These are phyloP conservation scores for Nigrospora osmanthi DNA, from an alignment of 2,329 filamentous ascomycete genomes.

Conservation along the genomic window DNA sequence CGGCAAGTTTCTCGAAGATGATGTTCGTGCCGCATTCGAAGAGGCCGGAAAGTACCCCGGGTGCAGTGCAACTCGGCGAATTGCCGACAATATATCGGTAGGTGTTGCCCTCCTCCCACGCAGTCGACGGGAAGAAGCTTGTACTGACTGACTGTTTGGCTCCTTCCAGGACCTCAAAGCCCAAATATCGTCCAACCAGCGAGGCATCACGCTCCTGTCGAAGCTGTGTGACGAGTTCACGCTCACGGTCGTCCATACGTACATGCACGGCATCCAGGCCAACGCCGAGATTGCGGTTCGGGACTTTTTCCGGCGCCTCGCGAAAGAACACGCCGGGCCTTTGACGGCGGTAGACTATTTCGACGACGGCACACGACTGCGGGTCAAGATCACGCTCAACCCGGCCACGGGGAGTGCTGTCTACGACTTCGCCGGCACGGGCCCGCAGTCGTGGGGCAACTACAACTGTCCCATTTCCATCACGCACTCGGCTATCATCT, in stretches of 20 bases:
- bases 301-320: constrained; percentile 16
- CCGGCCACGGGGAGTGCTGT: constrained; percentile 60
- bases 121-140: neutral
- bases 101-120: neutral
- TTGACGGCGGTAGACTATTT: constrained; percentile 64
- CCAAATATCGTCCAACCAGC: constrained; percentile 31
- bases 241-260: constrained; percentile 20
- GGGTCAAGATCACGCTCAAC: constrained; percentile 40
- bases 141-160: too few relatives aligned
- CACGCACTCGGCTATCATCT: constrained; percentile 19
- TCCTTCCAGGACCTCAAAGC: constrained; percentile 26
- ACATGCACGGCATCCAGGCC: constrained; percentile 30
- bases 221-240: constrained; percentile 23
- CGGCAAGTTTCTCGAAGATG: constrained; percentile 23
- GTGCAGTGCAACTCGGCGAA: constrained; percentile 23
- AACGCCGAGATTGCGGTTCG: constrained; percentile 29
- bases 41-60: constrained; percentile 23
- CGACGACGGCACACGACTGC: constrained; percentile 45
- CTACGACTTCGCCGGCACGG: constrained; percentile 42
- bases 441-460: constrained; percentile 36
- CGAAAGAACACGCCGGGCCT: constrained; percentile 44
- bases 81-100: constrained; percentile 31
- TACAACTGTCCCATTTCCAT: constrained; percentile 18
- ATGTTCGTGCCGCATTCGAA: constrained; percentile 19
- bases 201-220: constrained; percentile 22